Evolutionary conservation across 768 basidiomycete genomes (phyloP), one percentile per base, ranked within the genome.

Genomic region (Phlebiopsis gigantea): DNA sequence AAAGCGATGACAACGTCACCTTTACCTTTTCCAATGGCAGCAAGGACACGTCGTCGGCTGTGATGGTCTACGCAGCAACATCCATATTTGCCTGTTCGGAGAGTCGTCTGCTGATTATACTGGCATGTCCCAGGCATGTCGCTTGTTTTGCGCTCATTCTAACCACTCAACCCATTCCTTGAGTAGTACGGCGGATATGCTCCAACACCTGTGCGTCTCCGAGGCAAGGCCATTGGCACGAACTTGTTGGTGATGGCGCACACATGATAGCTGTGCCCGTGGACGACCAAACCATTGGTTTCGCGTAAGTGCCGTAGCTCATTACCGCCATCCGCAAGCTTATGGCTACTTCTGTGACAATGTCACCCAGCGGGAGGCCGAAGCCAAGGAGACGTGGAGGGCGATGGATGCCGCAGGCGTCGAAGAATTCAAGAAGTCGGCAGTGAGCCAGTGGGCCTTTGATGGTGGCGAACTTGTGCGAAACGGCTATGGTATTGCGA

Each of bases 51-150:
- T 77, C 4, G 67, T 77, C 12, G 77, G 76, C 22, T 76, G 75
- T 60, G 77, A 78, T 54, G 77, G 77, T 7, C 65, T 78, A 55
- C 77, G 77, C 58, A 74, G 73, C 59, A 69, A 65, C 48, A 75
- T 75, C 10, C 68, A 76, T 1, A 60, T 5, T 24, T 49, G 39
- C 21, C 56, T 57, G 14, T 57, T 57, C 29, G 56, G 47, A 17
- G 42, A 44, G 19, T 9, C 31, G 46, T 25, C 24, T 17, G 56
- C 47, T 10, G 56, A 57, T 10, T 57, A 28, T 39, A 50, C 56
- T 12, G 56, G 56, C 5, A 4, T 57, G 22, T 14, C 41, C 6
- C 46, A 46, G 14, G 46, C 31, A 19, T 19, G 48, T 5, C 17
- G 46, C 46, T 5, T 25, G 14, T 5, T 19, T 17, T 45, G 19